Evolutionary conservation across 257 asterid genomes (phyloP), one percentile per base, ranked within the genome.

Genomic region (Ehretia macrophylla): DNA sequence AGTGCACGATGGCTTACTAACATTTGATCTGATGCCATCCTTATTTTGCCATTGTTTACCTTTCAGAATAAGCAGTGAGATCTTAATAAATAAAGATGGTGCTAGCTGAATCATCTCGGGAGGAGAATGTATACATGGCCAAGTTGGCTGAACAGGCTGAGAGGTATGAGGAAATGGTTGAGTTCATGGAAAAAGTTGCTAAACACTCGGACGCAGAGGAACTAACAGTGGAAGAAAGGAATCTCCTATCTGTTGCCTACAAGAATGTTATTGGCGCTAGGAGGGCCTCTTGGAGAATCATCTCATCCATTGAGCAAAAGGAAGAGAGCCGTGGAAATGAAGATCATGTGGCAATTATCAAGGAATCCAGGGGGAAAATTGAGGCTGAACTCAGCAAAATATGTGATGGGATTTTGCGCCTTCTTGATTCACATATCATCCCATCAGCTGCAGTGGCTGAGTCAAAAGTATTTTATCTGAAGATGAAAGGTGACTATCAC

Each of bases 191-290:
- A 21, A 61, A 61, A 20, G 66, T 61, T 0, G 66, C 52, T 20
- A 46, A 32, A 42, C 47, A 42, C 0, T 32, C 48, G 17, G 46
- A 48, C 18, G 58, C 44, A 32, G 66, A 61, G 4, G 66, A 61
- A 35, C 66, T 61, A 5, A 61, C 66, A 9, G 18, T 61, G 20
- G 66, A 61, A 10, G 66, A 61, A 14, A 55, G 66, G 11, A 61
- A 61, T 6, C 66, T 61, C 1, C 48, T 61, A 27, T 61, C 66
- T 14, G 66, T 61, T 18, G 66, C 66, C 5, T 61, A 61, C 21
- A 61, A 61, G 52, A 61, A 61, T 47, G 79, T 68, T 16, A 65
- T 74, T 13, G 79, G 66, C 50, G 75, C 79, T 51, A 65, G 75
- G 21, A 58, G 72, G 16, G 72, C 79, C 10, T 65, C 69, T 21